Conservation (phyloP, 106 monocot species). For the Amphibolis antarctica region DNA sequence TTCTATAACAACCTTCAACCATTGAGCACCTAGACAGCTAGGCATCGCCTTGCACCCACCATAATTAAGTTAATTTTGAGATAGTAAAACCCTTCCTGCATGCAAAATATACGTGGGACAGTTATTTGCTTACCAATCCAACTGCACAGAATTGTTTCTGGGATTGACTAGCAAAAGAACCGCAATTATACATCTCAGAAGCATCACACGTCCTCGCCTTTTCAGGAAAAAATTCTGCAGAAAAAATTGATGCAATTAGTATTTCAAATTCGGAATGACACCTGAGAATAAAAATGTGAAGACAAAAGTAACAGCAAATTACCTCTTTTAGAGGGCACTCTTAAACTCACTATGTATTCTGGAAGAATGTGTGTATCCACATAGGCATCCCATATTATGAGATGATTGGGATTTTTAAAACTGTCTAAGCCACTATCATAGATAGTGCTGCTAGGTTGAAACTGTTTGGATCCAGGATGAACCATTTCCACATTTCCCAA, state of each 20-base stretch:
- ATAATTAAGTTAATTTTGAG: too few relatives aligned
- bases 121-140: neutral
- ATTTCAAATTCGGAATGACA: neutral
- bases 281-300: neutral
- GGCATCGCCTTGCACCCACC: too few relatives aligned
- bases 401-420: constrained; percentile 55
- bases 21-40: too few relatives aligned
- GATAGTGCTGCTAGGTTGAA: constrained; percentile 35
- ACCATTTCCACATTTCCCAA: constrained; percentile 60
- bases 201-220: neutral
- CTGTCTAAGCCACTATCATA: constrained; percentile 65
- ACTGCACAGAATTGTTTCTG: neutral
- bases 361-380: constrained; percentile 44
- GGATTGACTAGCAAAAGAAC: neutral
- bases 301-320: neutral
- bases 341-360: constrained; percentile 40
- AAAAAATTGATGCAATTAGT: neutral
- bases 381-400: constrained; percentile 57
- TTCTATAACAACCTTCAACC: too few relatives aligned
- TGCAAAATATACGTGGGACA: too few relatives aligned
- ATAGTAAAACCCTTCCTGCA: too few relatives aligned
- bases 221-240: neutral
- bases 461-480: constrained; percentile 40
- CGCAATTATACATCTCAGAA: neutral
- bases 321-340: constrained; percentile 7